Evolutionary conservation across 2,329 filamentous ascomycete species (phyloP).

Genomic region (Coniella vitis): DNA sequence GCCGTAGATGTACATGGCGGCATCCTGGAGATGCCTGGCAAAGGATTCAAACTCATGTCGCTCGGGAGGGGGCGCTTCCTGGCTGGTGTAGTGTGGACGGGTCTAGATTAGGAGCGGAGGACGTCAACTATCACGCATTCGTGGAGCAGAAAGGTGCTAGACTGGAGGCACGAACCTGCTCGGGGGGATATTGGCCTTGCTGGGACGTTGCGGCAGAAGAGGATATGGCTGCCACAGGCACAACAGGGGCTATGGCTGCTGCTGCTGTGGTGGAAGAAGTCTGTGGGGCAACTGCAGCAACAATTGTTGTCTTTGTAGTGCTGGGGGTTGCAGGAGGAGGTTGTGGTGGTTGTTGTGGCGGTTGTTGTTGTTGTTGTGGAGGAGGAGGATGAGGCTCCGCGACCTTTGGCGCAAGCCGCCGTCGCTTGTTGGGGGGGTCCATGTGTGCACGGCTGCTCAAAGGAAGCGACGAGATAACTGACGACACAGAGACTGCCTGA

Average conservation of each 20-base stretch:
- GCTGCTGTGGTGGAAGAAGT: neutral
- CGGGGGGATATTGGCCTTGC: slow-evolving; percentile 14
- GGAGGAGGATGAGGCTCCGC: slow-evolving; percentile 16
- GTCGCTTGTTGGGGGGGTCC: slow-evolving; percentile 25
- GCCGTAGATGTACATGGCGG: slow-evolving; percentile 59
- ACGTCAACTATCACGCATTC: neutral
- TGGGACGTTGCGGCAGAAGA: slow-evolving; percentile 12
- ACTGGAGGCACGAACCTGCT: slow-evolving; percentile 16
- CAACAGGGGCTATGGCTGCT: neutral
- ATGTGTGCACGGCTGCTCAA: slow-evolving; percentile 3
- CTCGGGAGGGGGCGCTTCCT: slow-evolving; percentile 28
- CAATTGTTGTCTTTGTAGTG: too few relatives aligned
- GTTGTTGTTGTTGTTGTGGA: neutral
- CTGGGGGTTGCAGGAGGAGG: too few relatives aligned
- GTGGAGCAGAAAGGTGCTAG: neutral
- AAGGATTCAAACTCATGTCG: slow-evolving; percentile 61
- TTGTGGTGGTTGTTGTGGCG: slow-evolving; percentile 2
- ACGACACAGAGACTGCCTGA: neutral
- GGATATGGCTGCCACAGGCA: neutral
- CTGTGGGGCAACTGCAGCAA: neutral
- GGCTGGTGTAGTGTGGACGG: slow-evolving; percentile 15
- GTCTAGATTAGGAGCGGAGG: neutral
- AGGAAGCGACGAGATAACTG: neutral
- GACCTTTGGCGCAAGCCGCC: slow-evolving; percentile 24
- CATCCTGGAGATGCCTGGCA: slow-evolving; percentile 61